Conservation (phyloP, 441 rosid genomes). For the Erysimum cheiri region DNA sequence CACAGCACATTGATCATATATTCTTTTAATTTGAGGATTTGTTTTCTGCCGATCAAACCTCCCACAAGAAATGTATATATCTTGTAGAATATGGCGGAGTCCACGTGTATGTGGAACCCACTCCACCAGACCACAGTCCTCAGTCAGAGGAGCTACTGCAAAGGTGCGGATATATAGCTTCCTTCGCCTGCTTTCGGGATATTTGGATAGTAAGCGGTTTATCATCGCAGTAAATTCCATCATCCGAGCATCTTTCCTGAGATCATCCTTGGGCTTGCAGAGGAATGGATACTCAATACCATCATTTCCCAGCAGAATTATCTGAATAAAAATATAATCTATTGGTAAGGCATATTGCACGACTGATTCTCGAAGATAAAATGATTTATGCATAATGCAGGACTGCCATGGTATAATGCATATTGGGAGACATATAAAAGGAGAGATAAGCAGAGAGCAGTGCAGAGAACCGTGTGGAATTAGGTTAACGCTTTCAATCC, state of each 20-base stretch:
- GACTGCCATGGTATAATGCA: constrained; percentile 13
- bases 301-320: constrained; percentile 93
- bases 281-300: constrained; percentile 96
- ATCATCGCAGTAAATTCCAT: constrained; percentile 99
- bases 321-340: constrained; percentile 52
- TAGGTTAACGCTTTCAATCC: constrained; percentile 2
- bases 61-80: constrained; percentile 77
- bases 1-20: constrained; percentile 87
- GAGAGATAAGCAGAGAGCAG: constrained; percentile 20
- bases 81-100: constrained; percentile 96
- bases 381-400: background rate
- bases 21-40: constrained; percentile 88
- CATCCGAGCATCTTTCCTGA: constrained; percentile 99
- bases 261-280: constrained; percentile 99
- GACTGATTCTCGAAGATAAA: constrained; percentile 24
- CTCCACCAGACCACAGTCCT: constrained; percentile 99
- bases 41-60: constrained; percentile 95
- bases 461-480: constrained; percentile 7
- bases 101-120: constrained; percentile 99
- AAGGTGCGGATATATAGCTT: constrained; percentile 95
- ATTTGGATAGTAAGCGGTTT: constrained; percentile 89
- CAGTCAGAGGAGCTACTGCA: constrained; percentile 98
- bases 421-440: constrained; percentile 20
- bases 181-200: constrained; percentile 96
- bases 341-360: constrained; percentile 7